A percentile compares a stretch with the other conserved stretches of the same genome.
These are phyloP conservation scores for Tolypocladium ophioglossoides DNA, from an alignment of 2,329 filamentous ascomycete genomes.

Conservation along the genomic window DNA sequence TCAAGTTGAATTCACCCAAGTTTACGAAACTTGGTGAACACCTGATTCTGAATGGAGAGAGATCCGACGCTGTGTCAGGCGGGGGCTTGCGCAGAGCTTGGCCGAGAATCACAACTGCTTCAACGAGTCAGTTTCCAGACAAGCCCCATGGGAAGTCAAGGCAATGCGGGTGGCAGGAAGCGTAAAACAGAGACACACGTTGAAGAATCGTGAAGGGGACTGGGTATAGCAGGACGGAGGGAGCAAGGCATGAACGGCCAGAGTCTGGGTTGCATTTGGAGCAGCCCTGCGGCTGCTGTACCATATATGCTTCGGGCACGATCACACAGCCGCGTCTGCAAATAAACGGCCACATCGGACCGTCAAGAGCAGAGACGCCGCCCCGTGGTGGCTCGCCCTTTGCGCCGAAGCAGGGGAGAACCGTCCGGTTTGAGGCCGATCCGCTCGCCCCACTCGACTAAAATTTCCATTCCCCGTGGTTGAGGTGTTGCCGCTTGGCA, in stretches of 20 bases:
- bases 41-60: neutral
- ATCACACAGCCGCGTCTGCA: neutral
- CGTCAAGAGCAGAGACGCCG: neutral
- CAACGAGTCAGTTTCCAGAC: neutral
- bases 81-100: neutral
- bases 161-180: neutral
- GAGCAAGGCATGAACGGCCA: conserved; percentile 4
- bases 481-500: conserved; percentile 21
- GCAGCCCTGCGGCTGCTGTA: neutral
- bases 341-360: neutral
- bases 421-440: neutral
- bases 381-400: neutral
- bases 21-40: neutral
- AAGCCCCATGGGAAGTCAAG: neutral
- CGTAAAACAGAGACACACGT: neutral
- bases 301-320: neutral
- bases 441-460: conserved; percentile 13
- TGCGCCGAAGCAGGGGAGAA: neutral
- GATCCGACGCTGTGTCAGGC: neutral
- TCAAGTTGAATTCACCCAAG: neutral
- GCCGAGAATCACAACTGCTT: neutral
- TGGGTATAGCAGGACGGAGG: neutral
- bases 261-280: neutral
- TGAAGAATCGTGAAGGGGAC: neutral
- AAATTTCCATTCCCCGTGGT: conserved; percentile 14